phyloP scores from a whole-genome alignment of 805 yeast species.

The Alloascoidea africana region DNA sequence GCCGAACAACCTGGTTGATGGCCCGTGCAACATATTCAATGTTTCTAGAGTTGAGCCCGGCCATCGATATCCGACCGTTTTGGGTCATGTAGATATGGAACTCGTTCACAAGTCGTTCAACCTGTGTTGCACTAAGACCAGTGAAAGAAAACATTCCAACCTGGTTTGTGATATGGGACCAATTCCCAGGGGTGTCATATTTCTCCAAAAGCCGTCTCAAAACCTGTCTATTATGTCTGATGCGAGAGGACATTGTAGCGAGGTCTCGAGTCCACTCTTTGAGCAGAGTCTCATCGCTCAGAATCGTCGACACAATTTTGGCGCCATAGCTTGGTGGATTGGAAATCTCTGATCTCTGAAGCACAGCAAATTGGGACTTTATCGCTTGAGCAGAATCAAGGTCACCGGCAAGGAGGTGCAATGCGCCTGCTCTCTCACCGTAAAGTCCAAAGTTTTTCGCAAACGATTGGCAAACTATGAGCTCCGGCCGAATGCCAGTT shows the following conservation, averaged over 20 bases:
- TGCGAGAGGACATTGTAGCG: slow-evolving; percentile 76
- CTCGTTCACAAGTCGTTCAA: slow-evolving; percentile 52
- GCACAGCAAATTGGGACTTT: slow-evolving; percentile 56
- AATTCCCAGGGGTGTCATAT: slow-evolving; percentile 72
- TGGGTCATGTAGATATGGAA: slow-evolving; percentile 73
- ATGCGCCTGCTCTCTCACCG: slow-evolving; percentile 94
- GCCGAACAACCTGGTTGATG: slow-evolving; percentile 59
- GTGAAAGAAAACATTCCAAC: slow-evolving; percentile 97
- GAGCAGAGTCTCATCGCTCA: slow-evolving; percentile 51
- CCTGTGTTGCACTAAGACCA: slow-evolving; percentile 69
- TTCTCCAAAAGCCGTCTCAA: slow-evolving; percentile 44
- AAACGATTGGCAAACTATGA: slow-evolving; percentile 72
- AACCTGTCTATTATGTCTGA: slow-evolving; percentile 58
- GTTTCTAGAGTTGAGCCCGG: slow-evolving; percentile 76
- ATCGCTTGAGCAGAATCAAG: slow-evolving; percentile 37
- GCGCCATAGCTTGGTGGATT: slow-evolving; percentile 96
- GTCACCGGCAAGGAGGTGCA: slow-evolving; percentile 46
- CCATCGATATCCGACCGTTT: slow-evolving; percentile 86
- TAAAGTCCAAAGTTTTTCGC: slow-evolving; percentile 95
- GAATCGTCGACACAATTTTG: slow-evolving; percentile 65
- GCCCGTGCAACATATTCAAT: slow-evolving; percentile 68
- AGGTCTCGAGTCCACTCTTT: slow-evolving; percentile 76
- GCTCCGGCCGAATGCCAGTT: slow-evolving; percentile 22
- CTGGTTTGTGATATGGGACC: slow-evolving; percentile 86
- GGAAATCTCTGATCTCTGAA: slow-evolving; percentile 76